These are phyloP conservation scores for Dicorynia guianensis DNA, from an alignment of 306 rosid genomes.

Conservation along the genomic window DNA sequence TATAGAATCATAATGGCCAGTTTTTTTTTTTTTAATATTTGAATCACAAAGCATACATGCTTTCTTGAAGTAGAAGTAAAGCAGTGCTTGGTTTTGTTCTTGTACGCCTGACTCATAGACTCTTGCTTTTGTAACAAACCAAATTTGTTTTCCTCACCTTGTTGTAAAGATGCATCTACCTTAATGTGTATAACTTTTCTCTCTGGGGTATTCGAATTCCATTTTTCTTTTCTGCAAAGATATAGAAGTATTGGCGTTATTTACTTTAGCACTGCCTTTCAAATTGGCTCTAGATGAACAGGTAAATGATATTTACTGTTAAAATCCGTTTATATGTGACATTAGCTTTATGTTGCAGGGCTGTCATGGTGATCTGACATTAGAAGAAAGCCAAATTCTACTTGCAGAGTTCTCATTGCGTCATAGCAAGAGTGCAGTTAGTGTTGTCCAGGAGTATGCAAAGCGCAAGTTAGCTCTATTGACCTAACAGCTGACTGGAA, in stretches of 20 bases:
- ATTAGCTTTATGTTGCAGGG: slow-evolving; percentile 65
- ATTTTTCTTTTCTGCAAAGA: background rate
- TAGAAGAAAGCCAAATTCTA: slow-evolving; percentile 74
- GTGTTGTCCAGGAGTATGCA: slow-evolving; percentile 69
- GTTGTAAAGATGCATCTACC: background rate
- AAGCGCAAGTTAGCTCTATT: slow-evolving; percentile 60
- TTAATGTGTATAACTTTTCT: background rate
- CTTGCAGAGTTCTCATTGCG: slow-evolving; percentile 87
- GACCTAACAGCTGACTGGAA: slow-evolving; percentile 37
- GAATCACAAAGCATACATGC: slow-evolving; percentile 7
- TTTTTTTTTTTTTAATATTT: background rate
- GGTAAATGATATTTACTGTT: background rate
- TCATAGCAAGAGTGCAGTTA: slow-evolving; percentile 70
- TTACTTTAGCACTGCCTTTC: background rate
- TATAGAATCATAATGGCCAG: background rate
- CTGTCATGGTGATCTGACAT: slow-evolving; percentile 76
- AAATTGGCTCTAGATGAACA: background rate
- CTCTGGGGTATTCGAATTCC: background rate
- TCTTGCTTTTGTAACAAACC: background rate
- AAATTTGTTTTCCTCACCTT: background rate
- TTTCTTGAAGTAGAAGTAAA: slow-evolving; percentile 3
- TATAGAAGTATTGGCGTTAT: background rate
- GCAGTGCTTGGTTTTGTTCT: background rate
- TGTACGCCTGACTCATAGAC: background rate
- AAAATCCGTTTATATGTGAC: slow-evolving; percentile 9